Conservation (phyloP, 345 rosid species). For the Populus simonii region DNA sequence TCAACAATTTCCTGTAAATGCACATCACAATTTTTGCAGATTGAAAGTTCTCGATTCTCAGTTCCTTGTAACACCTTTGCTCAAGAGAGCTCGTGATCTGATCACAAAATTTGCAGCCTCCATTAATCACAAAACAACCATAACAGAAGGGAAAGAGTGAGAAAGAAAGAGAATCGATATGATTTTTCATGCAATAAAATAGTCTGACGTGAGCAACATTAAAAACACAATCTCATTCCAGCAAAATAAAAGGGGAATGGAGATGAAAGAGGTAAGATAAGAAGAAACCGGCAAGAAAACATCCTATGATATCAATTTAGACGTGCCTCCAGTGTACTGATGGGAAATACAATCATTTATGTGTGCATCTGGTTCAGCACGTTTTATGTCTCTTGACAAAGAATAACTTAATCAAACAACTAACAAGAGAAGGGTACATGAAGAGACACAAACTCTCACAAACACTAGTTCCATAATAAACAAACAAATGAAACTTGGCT, state of each 20-base stretch:
- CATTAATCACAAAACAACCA: conserved; percentile 17
- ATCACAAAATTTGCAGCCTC: conserved; percentile 25
- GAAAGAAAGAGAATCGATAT: neutral
- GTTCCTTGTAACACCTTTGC: conserved; percentile 97
- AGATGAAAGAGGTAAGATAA: neutral
- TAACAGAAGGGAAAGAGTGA: neutral
- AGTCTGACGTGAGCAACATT: neutral
- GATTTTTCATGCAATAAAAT: neutral
- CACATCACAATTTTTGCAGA: conserved; percentile 77
- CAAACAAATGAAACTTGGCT: neutral
- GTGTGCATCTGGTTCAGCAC: neutral
- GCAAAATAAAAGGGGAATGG: neutral
- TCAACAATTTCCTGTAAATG: conserved; percentile 78
- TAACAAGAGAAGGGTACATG: neutral
- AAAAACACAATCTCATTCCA: neutral
- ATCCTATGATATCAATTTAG: neutral
- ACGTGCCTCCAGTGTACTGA: neutral
- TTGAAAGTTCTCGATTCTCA: conserved; percentile 80
- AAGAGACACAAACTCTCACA: neutral
- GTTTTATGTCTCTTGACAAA: neutral
- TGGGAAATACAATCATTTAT: neutral
- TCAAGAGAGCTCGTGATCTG: conserved; percentile 87
- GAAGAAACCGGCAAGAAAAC: neutral
- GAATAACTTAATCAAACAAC: neutral
- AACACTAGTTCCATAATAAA: neutral